phyloP scores from a whole-genome alignment of 2,329 filamentous ascomycete genomes.

The Botrytis aclada region DNA sequence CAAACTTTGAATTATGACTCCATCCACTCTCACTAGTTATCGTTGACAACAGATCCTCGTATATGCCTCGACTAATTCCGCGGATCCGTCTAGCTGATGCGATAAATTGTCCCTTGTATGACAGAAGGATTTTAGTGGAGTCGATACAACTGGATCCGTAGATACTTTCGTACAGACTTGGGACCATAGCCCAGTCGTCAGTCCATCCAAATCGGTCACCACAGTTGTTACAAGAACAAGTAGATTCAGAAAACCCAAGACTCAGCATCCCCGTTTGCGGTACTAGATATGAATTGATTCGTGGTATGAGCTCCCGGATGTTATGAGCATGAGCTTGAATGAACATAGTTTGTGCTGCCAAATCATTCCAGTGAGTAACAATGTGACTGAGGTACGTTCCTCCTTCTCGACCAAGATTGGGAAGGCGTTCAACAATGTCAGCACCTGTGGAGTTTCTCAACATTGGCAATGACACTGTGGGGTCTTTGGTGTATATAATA shows the following conservation, averaged over 20 bases:
- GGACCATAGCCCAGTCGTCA: constrained; percentile 40
- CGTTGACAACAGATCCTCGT: constrained; percentile 24
- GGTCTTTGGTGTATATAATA: constrained; percentile 34
- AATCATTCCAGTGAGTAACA: constrained; percentile 42
- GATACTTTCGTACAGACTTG: constrained; percentile 37
- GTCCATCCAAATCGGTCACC: constrained; percentile 42
- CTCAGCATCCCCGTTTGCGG: constrained; percentile 47
- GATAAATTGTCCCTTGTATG: constrained; percentile 50
- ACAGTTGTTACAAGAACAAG: constrained; percentile 42
- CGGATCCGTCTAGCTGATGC: constrained; percentile 45
- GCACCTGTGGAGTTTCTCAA: constrained; percentile 29
- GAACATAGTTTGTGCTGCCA: constrained; percentile 48
- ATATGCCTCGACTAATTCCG: constrained; percentile 31
- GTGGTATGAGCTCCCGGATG: constrained; percentile 39
- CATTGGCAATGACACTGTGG: constrained; percentile 19
- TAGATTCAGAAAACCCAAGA: constrained; percentile 40
- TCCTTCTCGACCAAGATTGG: constrained; percentile 46
- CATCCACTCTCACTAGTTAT: constrained; percentile 30
- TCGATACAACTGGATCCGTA: constrained; percentile 30
- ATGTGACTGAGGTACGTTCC: constrained; percentile 50
- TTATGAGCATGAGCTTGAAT: constrained; percentile 47
- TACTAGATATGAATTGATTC: constrained; percentile 43
- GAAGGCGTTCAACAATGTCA: constrained; percentile 31
- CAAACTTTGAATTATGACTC: constrained; percentile 26
- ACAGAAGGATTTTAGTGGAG: constrained; percentile 38